A percentile compares a stretch with the other conserved stretches of the same genome.
Conservation (phyloP, 2,329 filamentous ascomycete species). For the Fusarium temperatum region DNA sequence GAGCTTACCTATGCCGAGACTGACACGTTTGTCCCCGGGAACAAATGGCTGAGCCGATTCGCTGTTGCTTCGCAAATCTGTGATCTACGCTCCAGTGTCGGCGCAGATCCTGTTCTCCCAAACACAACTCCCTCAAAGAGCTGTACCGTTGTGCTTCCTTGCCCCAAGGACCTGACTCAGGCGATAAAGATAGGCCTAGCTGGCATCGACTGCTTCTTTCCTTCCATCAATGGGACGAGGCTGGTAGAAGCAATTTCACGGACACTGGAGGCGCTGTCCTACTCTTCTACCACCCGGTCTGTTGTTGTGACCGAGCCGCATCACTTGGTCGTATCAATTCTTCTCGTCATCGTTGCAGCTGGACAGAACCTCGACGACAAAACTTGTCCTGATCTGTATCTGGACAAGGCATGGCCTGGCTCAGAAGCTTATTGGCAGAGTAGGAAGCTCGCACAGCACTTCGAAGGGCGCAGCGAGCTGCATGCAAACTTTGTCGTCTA, state of each 20-base stretch:
- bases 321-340: background rate
- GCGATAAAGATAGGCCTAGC: background rate
- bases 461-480: background rate
- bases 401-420: background rate
- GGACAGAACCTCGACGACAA: background rate
- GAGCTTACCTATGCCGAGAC: background rate
- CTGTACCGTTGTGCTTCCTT: background rate
- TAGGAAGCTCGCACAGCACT: background rate
- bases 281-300: background rate
- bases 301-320: background rate
- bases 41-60: background rate
- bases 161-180: background rate
- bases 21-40: background rate
- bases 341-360: background rate
- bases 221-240: background rate
- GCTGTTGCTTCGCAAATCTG: background rate
- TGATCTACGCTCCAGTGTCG: background rate
- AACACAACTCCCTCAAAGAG: background rate
- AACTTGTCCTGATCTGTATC: background rate
- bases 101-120: background rate
- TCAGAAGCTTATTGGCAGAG: background rate
- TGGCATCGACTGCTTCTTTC: background rate
- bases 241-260: background rate
- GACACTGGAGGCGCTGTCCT: background rate
- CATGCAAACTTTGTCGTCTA: background rate